phyloP scores from a whole-genome alignment of 2,329 filamentous ascomycete genomes.

The Ascochyta clinopodiicola region DNA sequence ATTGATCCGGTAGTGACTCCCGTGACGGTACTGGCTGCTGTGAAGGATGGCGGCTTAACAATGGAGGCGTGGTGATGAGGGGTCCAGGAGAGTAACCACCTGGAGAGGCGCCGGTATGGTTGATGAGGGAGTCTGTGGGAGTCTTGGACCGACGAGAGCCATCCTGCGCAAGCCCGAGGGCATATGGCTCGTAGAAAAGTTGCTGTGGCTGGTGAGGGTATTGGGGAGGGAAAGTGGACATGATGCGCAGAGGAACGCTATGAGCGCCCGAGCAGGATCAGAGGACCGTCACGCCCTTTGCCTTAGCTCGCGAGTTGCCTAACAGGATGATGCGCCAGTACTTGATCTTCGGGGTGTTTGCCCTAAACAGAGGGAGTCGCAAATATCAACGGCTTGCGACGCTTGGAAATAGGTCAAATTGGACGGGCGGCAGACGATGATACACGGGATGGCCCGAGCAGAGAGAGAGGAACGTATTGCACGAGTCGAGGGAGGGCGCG shows the following conservation, averaged over 20 bases:
- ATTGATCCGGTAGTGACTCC: conserved; percentile 40
- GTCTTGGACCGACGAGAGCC: conserved; percentile 41
- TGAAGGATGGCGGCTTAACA: conserved; percentile 41
- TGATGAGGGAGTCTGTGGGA: conserved; percentile 43
- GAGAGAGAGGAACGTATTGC: conserved; percentile 28
- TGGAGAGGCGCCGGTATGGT: conserved; percentile 43
- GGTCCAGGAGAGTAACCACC: conserved; percentile 42
- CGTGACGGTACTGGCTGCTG: conserved; percentile 36
- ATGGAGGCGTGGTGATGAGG: conserved; percentile 41
- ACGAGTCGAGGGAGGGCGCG: conserved; percentile 40
- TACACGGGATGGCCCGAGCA: conserved; percentile 30
- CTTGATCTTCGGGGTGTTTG: conserved; percentile 33
- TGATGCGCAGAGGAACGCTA: conserved; percentile 33
- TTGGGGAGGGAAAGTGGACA: conserved; percentile 37
- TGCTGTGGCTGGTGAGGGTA: conserved; percentile 32
- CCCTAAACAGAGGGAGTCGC: conserved; percentile 21
- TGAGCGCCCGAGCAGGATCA: conserved; percentile 29
- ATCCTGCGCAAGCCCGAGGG: conserved; percentile 33
- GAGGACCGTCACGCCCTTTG: conserved; percentile 29
- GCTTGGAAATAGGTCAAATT: conserved; percentile 21
- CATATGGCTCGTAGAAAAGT: conserved; percentile 27
- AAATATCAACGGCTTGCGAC: conserved; percentile 28
- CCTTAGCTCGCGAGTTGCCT: conserved; percentile 38
- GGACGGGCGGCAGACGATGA: conserved; percentile 31
- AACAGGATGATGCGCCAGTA: conserved; percentile 18